phyloP scores from a whole-genome alignment of 2,329 filamentous ascomycete genomes.

The Knufia petricola region DNA sequence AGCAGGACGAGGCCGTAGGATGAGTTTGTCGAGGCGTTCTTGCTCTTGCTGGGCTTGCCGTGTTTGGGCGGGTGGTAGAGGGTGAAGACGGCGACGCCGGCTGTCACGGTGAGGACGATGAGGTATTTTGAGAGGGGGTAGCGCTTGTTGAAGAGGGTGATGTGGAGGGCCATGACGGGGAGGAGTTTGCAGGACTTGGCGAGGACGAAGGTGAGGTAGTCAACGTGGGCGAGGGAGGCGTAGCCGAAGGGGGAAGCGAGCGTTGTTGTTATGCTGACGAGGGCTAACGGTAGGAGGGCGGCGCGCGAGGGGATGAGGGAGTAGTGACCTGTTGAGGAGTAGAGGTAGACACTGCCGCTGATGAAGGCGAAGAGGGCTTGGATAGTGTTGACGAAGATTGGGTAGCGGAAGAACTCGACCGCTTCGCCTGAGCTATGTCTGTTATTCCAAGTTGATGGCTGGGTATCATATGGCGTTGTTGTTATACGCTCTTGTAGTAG shows the following conservation, averaged over 20 bases:
- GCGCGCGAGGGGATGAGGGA: conserved; percentile 63
- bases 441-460: conserved; percentile 36
- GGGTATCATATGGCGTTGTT: conserved; percentile 71
- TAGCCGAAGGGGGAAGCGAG: conserved; percentile 95
- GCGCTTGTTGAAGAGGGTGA: conserved; percentile 76
- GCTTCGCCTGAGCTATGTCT: conserved; percentile 27
- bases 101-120: conserved; percentile 81
- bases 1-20: conserved; percentile 65
- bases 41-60: conserved; percentile 39
- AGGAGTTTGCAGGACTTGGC: conserved; percentile 96
- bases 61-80: conserved; percentile 62
- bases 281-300: conserved; percentile 67
- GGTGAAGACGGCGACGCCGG: conserved; percentile 90
- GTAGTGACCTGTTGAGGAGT: conserved; percentile 48
- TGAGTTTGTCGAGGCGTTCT: conserved; percentile 57
- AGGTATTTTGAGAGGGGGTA: conserved; percentile 96
- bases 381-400: conserved; percentile 91
- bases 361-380: conserved; percentile 82
- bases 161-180: conserved; percentile 95
- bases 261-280: conserved; percentile 79
- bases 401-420: conserved; percentile 74
- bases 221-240: conserved; percentile 81
- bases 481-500: conserved; percentile 96
- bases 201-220: conserved; percentile 96
- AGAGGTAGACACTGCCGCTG: conserved; percentile 73